Conservation (phyloP, 306 rosid species). For the Begonia masoniana region DNA sequence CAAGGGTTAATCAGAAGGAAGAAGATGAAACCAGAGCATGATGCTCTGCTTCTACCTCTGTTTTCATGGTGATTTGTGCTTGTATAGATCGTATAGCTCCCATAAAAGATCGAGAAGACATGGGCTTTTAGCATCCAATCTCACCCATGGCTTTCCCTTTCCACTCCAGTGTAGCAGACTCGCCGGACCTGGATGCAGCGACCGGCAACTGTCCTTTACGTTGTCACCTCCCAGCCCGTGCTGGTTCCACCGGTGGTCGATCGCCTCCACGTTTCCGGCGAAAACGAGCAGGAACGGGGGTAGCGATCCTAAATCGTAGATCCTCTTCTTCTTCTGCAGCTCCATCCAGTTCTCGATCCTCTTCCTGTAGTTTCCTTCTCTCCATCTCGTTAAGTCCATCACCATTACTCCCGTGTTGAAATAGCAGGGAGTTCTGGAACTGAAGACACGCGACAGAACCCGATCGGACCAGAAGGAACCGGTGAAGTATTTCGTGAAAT, state of each 20-base stretch:
- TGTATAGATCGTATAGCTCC: background rate
- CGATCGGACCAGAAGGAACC: background rate
- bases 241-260: constrained; percentile 3
- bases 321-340: constrained; percentile 1
- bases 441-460: background rate
- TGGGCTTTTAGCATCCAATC: background rate
- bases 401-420: constrained; percentile 6
- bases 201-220: constrained; percentile 2
- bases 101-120: background rate
- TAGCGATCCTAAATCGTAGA: background rate
- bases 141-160: constrained; percentile 4
- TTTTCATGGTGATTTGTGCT: background rate
- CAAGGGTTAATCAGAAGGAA: too few relatives aligned
- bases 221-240: constrained; percentile 4
- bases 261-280: background rate
- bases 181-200: background rate
- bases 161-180: constrained; percentile 5
- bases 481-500: constrained; percentile 3
- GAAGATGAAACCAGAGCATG: too few relatives aligned
- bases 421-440: background rate
- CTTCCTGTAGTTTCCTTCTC: background rate
- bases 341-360: constrained; percentile 6
- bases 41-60: background rate
- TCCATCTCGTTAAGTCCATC: background rate
- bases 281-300: constrained; percentile 3